phyloP scores from a whole-genome alignment of 805 yeast species.

The Tetrapisispora namnaoensis region DNA sequence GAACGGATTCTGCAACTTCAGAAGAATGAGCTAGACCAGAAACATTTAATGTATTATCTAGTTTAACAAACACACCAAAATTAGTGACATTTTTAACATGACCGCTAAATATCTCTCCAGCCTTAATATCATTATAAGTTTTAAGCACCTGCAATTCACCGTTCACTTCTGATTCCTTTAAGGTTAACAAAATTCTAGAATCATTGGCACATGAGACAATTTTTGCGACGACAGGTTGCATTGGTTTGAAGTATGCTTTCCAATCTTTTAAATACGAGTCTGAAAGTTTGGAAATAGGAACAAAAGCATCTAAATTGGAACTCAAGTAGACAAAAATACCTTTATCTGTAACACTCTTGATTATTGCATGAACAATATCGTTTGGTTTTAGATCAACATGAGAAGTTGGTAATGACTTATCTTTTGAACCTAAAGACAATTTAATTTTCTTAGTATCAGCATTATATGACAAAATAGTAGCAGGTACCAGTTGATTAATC shows the following conservation, averaged over 20 bases:
- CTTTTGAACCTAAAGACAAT: slow-evolving; percentile 50
- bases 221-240: slow-evolving; percentile 69
- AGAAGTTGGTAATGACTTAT: slow-evolving; percentile 38
- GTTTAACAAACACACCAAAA: slow-evolving; percentile 81
- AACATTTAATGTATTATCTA: slow-evolving; percentile 63
- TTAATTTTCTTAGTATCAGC: slow-evolving; percentile 40
- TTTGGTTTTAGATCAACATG: slow-evolving; percentile 53
- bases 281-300: slow-evolving; percentile 69
- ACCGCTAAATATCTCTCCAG: slow-evolving; percentile 70
- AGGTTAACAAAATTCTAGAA: slow-evolving; percentile 60
- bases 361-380: slow-evolving; percentile 70
- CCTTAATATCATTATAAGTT: slow-evolving; percentile 54
- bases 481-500: slow-evolving; percentile 44
- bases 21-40: slow-evolving; percentile 84
- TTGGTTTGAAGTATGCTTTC: slow-evolving; percentile 63
- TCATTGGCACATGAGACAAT: slow-evolving; percentile 53
- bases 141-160: slow-evolving; percentile 56
- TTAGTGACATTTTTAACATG: slow-evolving; percentile 66
- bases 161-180: slow-evolving; percentile 70
- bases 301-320: slow-evolving; percentile 62
- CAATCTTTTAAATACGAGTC: slow-evolving; percentile 79
- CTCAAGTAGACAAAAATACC: slow-evolving; percentile 76
- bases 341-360: slow-evolving; percentile 60
- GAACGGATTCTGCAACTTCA: slow-evolving; percentile 57
- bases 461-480: slow-evolving; percentile 38